phyloP scores from a whole-genome alignment of 305 asterid species.

The Fraxinus floribunda region DNA sequence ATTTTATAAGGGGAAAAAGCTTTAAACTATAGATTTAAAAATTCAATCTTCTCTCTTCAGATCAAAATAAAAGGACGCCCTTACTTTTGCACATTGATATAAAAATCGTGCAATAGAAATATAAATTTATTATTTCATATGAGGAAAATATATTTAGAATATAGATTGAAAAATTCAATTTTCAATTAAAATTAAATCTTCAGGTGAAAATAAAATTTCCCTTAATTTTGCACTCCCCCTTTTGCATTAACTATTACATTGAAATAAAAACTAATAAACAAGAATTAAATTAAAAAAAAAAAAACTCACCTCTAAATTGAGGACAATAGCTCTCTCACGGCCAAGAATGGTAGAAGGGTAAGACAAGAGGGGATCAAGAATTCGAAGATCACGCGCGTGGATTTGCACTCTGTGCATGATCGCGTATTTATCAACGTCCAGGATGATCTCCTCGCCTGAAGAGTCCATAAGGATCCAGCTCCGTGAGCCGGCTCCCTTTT shows the following conservation, averaged over 20 bases:
- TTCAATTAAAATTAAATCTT: not conserved
- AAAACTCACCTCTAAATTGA: constrained; percentile 70
- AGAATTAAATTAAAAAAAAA: not conserved
- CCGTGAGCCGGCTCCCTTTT: constrained; percentile 62
- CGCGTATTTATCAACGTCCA: constrained; percentile 76
- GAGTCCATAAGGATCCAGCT: constrained; percentile 76
- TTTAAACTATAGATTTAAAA: not conserved
- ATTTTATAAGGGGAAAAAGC: not conserved
- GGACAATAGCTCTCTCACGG: constrained; percentile 88
- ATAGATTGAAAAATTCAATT: not conserved
- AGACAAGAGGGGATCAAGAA: constrained; percentile 71
- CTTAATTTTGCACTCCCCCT: not conserved
- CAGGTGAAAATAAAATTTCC: not conserved
- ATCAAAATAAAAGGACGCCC: not conserved
- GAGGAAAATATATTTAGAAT: not conserved
- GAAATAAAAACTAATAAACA: not conserved
- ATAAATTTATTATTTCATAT: not conserved
- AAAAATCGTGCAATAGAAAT: not conserved
- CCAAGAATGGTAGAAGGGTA: constrained; percentile 85
- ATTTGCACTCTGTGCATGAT: constrained; percentile 95
- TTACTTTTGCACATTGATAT: not conserved
- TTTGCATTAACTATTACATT: not conserved
- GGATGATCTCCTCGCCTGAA: constrained; percentile 50
- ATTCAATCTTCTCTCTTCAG: not conserved
- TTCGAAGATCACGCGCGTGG: constrained; percentile 91